Conservation (phyloP, 2,329 filamentous ascomycete species). For the Ceratocystis harringtonii region DNA sequence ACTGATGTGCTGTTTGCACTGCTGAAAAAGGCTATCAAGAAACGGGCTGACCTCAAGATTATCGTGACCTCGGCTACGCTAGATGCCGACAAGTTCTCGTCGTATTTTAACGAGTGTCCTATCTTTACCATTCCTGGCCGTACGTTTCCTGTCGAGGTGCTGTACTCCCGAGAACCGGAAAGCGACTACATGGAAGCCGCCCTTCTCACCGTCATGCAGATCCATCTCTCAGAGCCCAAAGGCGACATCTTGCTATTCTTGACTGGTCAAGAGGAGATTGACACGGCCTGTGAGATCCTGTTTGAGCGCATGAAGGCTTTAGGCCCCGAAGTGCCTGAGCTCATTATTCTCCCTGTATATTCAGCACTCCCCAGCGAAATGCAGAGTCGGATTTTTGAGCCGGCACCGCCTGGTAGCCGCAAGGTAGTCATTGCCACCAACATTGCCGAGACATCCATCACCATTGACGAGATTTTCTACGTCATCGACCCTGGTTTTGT, state of each 20-base stretch:
- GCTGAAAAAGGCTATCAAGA: slow-evolving; percentile 81
- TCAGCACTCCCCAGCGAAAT: slow-evolving; percentile 85
- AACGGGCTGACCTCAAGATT: slow-evolving; percentile 74
- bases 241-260: slow-evolving; percentile 95
- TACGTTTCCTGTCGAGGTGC: slow-evolving; percentile 88
- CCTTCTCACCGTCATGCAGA: slow-evolving; percentile 95
- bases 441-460: slow-evolving; percentile 95
- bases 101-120: slow-evolving; percentile 89
- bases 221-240: slow-evolving; percentile 79
- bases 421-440: slow-evolving; percentile 98
- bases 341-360: slow-evolving; percentile 92
- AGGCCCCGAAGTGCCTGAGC: slow-evolving; percentile 75
- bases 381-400: slow-evolving; percentile 88
- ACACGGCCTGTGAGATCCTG: slow-evolving; percentile 82
- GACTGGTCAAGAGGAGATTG: slow-evolving; percentile 95
- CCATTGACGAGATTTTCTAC: slow-evolving; percentile 94
- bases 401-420: slow-evolving; percentile 66
- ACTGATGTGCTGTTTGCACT: slow-evolving; percentile 92
- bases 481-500: slow-evolving; percentile 95
- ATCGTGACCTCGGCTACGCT: slow-evolving; percentile 95
- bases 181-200: slow-evolving; percentile 90
- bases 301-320: slow-evolving; percentile 93
- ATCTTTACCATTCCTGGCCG: slow-evolving; percentile 94
- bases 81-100: slow-evolving; percentile 92
- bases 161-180: slow-evolving; percentile 90